phyloP scores from a whole-genome alignment of 2,329 filamentous ascomycete genomes.

The Blastomyces gilchristii region DNA sequence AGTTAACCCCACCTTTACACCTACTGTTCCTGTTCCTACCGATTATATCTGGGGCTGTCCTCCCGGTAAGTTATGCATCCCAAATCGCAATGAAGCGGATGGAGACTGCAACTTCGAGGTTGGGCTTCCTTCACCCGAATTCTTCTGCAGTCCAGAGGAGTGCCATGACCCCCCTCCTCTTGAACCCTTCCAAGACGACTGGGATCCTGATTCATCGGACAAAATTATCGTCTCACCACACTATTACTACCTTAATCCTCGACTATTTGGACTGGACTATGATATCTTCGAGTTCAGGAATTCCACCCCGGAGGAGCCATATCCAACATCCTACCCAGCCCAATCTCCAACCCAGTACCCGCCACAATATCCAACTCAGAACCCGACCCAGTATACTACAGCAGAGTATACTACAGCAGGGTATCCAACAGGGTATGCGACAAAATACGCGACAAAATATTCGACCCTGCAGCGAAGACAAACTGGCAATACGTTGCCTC shows the following conservation, averaged over 20 bases:
- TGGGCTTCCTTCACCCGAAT: slow-evolving; percentile 31
- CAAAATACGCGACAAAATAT: background rate
- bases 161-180: slow-evolving; percentile 19
- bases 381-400: background rate
- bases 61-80: slow-evolving; percentile 35
- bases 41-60: slow-evolving; percentile 33
- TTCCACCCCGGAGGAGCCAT: slow-evolving; percentile 1
- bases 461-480: slow-evolving; percentile 17
- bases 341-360: background rate
- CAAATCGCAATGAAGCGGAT: slow-evolving; percentile 23
- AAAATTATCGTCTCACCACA: slow-evolving; percentile 32
- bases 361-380: background rate
- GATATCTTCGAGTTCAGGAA: slow-evolving; percentile 46
- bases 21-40: slow-evolving; percentile 19
- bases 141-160: slow-evolving; percentile 31
- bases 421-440: background rate
- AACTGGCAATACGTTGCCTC: slow-evolving; percentile 14
- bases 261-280: slow-evolving; percentile 52
- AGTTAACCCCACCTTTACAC: slow-evolving; percentile 25
- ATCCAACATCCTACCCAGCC: background rate
- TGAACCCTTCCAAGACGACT: background rate
- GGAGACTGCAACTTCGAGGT: slow-evolving; percentile 33
- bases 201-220: background rate
- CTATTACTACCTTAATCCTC: slow-evolving; percentile 57
- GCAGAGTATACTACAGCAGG: background rate